Base-by-base conservation (phyloP, 352 stramenopile genomes). In the Phytophthora sojae region DNA sequence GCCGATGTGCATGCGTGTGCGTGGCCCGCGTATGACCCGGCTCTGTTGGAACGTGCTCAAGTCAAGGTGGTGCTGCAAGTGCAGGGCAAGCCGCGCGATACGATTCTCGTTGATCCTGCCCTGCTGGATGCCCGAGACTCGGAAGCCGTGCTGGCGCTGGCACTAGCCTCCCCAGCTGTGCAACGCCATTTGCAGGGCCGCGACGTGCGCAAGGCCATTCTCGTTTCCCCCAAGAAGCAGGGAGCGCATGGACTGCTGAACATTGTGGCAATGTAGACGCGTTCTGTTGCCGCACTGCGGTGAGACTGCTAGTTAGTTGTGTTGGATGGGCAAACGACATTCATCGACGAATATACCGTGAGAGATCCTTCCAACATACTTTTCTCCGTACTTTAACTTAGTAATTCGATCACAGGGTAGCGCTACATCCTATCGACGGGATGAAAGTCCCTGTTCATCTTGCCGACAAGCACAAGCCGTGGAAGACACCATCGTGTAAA, bases 11-110 rank as follows among this genome's bases (percentile, higher is more conserved):
- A 96, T 71, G 63, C 83, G 29, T 77, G 61, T 26, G 21, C 70
- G 26, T 96, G 88, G 88, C 89, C 89, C 21, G 44, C 61, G 17
- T 93, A 83, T 61, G 83, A 96, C 50, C 52, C 69, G 3, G 61
- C 57, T 32, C 57, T 94, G 69, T 76, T 96, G 19, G 82, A 88
- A 17, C 71, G 73, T 50, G 89, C 87, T 44, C 76, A 94, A 76
- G 82, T 94, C 47, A 92, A 94, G 76, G 84, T 94, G 64, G 87
- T 95, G 55, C 73, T 96, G 25, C 89, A 96, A 53, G 85, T 96
- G 37, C 79, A 92, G 60, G 86, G 89, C 52, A 95, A 93, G 61
- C 76, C 79, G 30, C 86, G 88, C 32, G 89, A 91, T 68, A 93
- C 82, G 19, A 84, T 96, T 53, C 64, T 86, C 15, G 86, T 95